Base-by-base conservation (phyloP, 1,284 basidiomycete species). In the Cystobasidium sp. region DNA sequence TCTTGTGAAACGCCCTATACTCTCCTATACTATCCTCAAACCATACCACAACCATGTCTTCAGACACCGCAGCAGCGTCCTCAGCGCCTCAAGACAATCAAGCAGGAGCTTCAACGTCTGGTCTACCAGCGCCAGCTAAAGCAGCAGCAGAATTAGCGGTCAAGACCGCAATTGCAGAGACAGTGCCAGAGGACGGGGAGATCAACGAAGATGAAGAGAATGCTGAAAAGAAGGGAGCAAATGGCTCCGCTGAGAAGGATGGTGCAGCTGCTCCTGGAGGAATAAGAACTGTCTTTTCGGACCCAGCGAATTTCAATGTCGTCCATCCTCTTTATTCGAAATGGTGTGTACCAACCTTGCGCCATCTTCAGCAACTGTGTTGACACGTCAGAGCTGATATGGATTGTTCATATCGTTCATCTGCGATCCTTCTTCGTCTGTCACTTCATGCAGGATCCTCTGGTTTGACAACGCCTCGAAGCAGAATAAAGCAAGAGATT, bases 381-480 rank as follows among this genome's bases (percentile, higher is more conserved):
- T 1, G 14, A 39, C 3, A 39, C 37, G 2, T 52, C 18, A 24
- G 16, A 37, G 51, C 64, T 66, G 64, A 66, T 41, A n/a, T 1
- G 3, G 4, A 10, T 31, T 18, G 12, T 44, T 1, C 7, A 12
- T 18, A 2, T 37, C 46, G 7, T 16, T 8, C 22, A 16, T 18
- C 10, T 39, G 24, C 12, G 37, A 22, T 31, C 46, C 61, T 44
- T 31, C 46, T 65, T 43, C 37, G 18, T 39, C 59, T 7, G 41
- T 31, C 31, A 39, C 8, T 12, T 10, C 31, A 22, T 49, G 41
- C n/a, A 97, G 94, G 94, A 97, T 93, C 6, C 88, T 97, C 58
- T 97, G 93, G 93, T 97, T 96, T 82, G 94, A 97, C 82, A 95
- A 94, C 62, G 93, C 93, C 31, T 63, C 69, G 55, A 77, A 76